phyloP scores from a whole-genome alignment of 2,329 filamentous ascomycete species.

The Pseudogymnoascus sp. region DNA sequence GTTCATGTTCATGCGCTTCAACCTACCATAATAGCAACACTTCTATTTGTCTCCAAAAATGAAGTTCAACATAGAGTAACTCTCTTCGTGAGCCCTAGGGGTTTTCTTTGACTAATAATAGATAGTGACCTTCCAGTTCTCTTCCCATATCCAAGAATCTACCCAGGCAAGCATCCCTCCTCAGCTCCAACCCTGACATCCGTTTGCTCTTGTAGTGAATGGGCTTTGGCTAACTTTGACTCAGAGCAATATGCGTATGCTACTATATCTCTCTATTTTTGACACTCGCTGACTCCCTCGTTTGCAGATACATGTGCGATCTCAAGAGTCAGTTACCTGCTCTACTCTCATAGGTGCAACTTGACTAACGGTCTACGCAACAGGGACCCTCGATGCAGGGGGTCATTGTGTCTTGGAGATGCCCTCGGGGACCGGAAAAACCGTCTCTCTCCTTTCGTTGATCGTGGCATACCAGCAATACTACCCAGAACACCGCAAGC shows the following conservation, averaged over 20 bases:
- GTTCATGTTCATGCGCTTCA: neutral
- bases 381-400: conserved; percentile 76
- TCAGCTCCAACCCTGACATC: neutral
- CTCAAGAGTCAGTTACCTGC: conserved; percentile 49
- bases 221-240: conserved; percentile 35
- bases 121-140: conserved; percentile 58
- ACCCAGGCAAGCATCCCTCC: conserved; percentile 41
- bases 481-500: conserved; percentile 85
- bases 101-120: conserved; percentile 16
- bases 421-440: conserved; percentile 98
- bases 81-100: neutral
- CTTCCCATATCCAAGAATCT: conserved; percentile 68
- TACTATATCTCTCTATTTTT: neutral
- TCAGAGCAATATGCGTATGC: conserved; percentile 60
- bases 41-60: conserved; percentile 40
- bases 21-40: neutral
- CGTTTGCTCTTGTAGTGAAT: neutral
- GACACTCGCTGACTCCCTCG: neutral
- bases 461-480: conserved; percentile 96
- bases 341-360: neutral
- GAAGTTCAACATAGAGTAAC: conserved; percentile 72
- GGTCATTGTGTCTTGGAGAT: conserved; percentile 97
- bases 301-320: conserved; percentile 66
- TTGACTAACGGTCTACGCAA: neutral
- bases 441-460: conserved; percentile 85